Conservation (phyloP, 1,139 yeast genomes). For the Kodamaea suecica region DNA sequence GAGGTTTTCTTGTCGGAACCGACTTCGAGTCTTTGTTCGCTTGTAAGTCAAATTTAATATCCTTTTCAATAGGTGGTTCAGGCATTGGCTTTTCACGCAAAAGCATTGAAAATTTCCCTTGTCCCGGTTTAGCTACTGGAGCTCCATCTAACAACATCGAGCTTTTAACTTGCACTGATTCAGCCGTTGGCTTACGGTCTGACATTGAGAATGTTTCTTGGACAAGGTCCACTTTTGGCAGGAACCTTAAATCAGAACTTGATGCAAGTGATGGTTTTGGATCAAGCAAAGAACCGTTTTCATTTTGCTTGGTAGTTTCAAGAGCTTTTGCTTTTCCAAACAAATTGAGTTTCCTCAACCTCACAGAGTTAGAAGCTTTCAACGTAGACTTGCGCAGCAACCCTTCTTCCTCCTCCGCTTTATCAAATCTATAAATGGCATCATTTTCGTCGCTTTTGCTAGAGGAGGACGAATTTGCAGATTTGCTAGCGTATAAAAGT, state of each 20-base stretch:
- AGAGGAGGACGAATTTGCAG: slow-evolving; percentile 3
- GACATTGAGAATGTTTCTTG: not conserved
- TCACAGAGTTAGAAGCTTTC: slow-evolving; percentile 41
- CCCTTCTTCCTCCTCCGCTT: slow-evolving; percentile 23
- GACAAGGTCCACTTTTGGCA: not conserved
- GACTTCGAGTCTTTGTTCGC: no score
- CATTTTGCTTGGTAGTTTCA: not conserved
- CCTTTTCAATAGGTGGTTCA: no score
- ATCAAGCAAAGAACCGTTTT: not conserved
- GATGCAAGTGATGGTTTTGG: no score
- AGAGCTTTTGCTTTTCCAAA: not conserved
- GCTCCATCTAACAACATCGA: no score
- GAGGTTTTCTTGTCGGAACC: slow-evolving; percentile 1
- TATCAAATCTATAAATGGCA: slow-evolving; percentile 30
- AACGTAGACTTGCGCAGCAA: slow-evolving; percentile 42
- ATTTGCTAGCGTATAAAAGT: not conserved
- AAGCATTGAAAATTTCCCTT: no score
- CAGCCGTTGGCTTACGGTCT: not conserved
- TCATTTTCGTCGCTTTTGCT: slow-evolving; percentile 19
- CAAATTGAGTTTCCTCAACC: slow-evolving; percentile 41
- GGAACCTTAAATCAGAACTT: slow-evolving; percentile 2
- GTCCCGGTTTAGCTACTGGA: no score
- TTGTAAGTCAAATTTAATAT: no score
- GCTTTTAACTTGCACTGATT: not conserved
- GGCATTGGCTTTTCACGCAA: no score